These are phyloP conservation scores for Gossypium davidsonii DNA, from an alignment of 441 rosid species.

Conservation along the genomic window DNA sequence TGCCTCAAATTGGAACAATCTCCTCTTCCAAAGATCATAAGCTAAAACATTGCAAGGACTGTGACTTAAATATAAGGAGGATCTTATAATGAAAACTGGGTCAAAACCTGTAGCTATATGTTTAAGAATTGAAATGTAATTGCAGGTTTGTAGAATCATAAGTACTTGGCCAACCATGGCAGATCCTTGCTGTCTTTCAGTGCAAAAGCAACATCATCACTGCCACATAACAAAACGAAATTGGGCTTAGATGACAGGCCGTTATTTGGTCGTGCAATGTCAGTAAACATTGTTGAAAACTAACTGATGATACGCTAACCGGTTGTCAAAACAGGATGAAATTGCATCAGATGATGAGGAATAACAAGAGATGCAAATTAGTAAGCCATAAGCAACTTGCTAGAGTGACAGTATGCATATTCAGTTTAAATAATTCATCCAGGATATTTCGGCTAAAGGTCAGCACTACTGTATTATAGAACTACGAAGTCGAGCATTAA, in stretches of 20 bases:
- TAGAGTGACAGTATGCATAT: background rate
- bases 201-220: constrained; percentile 89
- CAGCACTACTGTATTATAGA: background rate
- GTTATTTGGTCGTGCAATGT: background rate
- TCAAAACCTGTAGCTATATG: constrained; percentile 26
- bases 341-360: background rate
- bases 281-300: background rate
- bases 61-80: background rate
- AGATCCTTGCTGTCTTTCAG: constrained; percentile 71
- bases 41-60: background rate
- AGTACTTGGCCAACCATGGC: constrained; percentile 80
- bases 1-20: background rate
- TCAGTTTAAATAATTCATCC: background rate
- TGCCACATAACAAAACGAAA: constrained; percentile 26
- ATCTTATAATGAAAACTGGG: background rate
- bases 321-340: background rate
- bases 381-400: background rate
- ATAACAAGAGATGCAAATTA: background rate
- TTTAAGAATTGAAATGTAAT: background rate
- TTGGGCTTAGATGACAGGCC: background rate
- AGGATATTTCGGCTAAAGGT: background rate
- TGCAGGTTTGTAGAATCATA: constrained; percentile 32
- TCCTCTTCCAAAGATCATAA: background rate
- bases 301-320: background rate
- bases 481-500: background rate